These are phyloP conservation scores for Pichia rugopelliculosa DNA, from an alignment of 805 yeast genomes.

Conservation along the genomic window DNA sequence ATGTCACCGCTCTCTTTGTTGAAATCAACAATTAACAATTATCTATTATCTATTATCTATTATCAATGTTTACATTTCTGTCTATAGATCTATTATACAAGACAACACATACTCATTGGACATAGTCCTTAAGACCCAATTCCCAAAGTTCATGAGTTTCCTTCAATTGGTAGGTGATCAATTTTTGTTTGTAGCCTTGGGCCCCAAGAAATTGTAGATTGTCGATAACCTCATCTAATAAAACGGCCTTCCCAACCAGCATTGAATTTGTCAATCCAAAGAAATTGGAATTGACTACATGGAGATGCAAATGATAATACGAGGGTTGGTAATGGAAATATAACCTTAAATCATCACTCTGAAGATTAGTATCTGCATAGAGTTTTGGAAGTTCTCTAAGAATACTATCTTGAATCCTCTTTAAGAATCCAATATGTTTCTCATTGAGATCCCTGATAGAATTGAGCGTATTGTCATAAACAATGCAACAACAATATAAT, in stretches of 20 bases:
- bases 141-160: constrained; percentile 75
- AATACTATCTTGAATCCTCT: constrained; percentile 38
- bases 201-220: constrained; percentile 46
- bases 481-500: constrained; percentile 72
- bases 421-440: constrained; percentile 52
- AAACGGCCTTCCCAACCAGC: constrained; percentile 70
- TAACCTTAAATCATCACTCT: constrained; percentile 53
- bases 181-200: constrained; percentile 51
- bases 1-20: background rate
- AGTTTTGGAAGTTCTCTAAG: constrained; percentile 38
- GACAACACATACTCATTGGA: background rate
- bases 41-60: too few relatives aligned
- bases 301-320: constrained; percentile 92
- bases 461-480: constrained; percentile 57
- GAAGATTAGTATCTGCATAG: constrained; percentile 34
- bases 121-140: constrained; percentile 19
- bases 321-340: constrained; percentile 95
- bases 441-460: constrained; percentile 68
- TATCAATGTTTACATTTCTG: background rate
- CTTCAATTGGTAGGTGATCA: constrained; percentile 60
- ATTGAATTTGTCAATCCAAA: constrained; percentile 64
- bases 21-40: background rate
- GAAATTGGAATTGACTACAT: constrained; percentile 69
- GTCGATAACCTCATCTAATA: constrained; percentile 77
- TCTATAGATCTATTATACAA: background rate